Conservation (phyloP, 306 rosid genomes). For the Parietaria judaica region DNA sequence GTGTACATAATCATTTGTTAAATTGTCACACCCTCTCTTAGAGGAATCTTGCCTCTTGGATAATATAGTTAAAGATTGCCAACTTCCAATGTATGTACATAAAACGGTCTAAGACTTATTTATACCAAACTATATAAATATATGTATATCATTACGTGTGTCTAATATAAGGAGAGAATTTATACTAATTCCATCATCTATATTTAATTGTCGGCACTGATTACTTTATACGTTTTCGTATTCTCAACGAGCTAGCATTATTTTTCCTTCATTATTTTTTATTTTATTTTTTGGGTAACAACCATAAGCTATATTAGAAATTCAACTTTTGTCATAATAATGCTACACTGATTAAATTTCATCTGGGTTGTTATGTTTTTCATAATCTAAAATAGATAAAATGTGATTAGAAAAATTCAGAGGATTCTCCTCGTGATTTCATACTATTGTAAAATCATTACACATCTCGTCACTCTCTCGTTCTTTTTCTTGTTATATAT, state of each 20-base stretch:
- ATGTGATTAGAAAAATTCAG: constrained; percentile 11
- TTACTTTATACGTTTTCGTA: background rate
- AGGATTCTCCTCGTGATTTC: constrained; percentile 32
- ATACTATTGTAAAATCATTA: constrained; percentile 4
- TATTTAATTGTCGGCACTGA: background rate
- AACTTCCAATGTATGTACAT: background rate
- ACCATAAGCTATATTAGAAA: background rate
- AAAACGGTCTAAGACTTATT: background rate
- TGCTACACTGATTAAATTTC: background rate
- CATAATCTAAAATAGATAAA: background rate
- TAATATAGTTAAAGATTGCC: background rate
- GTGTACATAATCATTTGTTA: too few relatives aligned
- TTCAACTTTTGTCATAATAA: background rate
- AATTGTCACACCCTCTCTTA: too few relatives aligned
- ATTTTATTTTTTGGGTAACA: background rate
- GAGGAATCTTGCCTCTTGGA: background rate
- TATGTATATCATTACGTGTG: background rate
- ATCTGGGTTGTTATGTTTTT: background rate
- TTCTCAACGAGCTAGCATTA: background rate
- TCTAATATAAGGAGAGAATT: background rate
- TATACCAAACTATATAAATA: too few relatives aligned
- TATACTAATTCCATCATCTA: too few relatives aligned
- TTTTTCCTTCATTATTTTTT: background rate
- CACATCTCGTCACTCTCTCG: constrained; percentile 9
- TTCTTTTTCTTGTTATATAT: constrained; percentile 7